Percentiles rank a stretch among this genome's conserved stretches.
Evolutionary conservation across 2,329 filamentous ascomycete genomes (phyloP).

Genomic region (Fonsecaea monophora): DNA sequence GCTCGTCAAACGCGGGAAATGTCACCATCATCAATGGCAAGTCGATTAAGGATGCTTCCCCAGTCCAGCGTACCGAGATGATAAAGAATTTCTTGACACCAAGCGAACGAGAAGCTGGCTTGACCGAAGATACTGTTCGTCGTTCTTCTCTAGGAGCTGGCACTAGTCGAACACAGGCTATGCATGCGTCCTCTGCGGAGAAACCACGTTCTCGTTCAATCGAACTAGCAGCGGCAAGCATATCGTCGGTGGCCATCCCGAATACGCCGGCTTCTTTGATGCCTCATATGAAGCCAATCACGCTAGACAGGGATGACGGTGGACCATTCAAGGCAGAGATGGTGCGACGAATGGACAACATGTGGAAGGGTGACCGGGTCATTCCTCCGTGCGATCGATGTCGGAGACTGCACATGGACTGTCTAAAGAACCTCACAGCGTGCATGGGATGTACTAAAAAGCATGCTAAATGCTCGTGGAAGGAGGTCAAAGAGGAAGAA

Average conservation of each 20-base stretch:
- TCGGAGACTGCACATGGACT: constrained; percentile 78
- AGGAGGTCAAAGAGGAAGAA: constrained; percentile 77
- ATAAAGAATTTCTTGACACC: constrained; percentile 69
- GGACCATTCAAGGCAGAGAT: constrained; percentile 70
- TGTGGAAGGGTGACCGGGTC: constrained; percentile 75
- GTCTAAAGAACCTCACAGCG: constrained; percentile 83
- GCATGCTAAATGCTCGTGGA: constrained; percentile 88
- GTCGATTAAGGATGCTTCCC: constrained; percentile 59
- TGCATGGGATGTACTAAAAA: constrained; percentile 89
- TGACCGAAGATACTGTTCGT: constrained; percentile 36
- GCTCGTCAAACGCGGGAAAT: constrained; percentile 53
- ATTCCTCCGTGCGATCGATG: constrained; percentile 86
- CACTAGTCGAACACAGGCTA: constrained; percentile 26
- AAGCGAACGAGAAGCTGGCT: constrained; percentile 58
- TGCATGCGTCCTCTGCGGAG: constrained; percentile 21
- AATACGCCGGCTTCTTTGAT: constrained; percentile 61
- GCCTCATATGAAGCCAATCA: constrained; percentile 55
- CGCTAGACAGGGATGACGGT: constrained; percentile 61
- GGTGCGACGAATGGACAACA: constrained; percentile 75
- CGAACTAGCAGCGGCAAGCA: constrained; percentile 22
- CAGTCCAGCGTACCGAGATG: constrained; percentile 64
- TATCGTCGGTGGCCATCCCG: constrained; percentile 59
- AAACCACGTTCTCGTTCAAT: constrained; percentile 33
- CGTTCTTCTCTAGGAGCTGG: constrained; percentile 30
- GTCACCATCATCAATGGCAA: constrained; percentile 57